phyloP scores from a whole-genome alignment of 495 filamentous ascomycete species.

The Viridothelium virens region DNA sequence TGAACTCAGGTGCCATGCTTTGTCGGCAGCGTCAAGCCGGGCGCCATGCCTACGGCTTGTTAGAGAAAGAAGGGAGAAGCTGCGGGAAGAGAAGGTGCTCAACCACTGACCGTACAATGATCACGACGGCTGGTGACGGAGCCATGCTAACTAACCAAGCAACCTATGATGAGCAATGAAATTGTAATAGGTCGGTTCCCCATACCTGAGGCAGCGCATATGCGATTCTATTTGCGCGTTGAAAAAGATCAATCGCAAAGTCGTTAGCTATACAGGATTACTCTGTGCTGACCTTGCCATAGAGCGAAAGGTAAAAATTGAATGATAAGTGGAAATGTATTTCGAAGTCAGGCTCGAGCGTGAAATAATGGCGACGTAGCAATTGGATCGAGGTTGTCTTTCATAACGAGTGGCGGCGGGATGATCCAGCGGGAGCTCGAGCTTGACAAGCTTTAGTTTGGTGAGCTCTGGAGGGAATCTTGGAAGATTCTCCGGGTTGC shows the following conservation, averaged over 20 bases:
- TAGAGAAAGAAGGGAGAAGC: background rate
- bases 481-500: background rate
- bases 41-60: conserved; percentile 65
- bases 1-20: conserved; percentile 91
- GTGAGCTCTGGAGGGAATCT: background rate
- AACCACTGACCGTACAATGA: conserved; percentile 68
- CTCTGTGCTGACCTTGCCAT: too few species aligned
- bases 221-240: too few species aligned
- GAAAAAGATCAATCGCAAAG: too few species aligned
- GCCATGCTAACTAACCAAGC: conserved; percentile 37
- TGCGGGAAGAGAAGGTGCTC: background rate
- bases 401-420: conserved; percentile 4
- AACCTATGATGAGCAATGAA: background rate
- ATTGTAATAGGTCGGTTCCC: background rate
- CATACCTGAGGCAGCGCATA: background rate
- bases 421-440: conserved; percentile 2
- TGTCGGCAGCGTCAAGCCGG: conserved; percentile 85
- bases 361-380: background rate
- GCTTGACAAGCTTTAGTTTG: background rate
- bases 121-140: conserved; percentile 58
- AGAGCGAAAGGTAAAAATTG: too few species aligned
- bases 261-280: too few species aligned
- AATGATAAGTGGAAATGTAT: too few species aligned
- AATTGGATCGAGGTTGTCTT: background rate
- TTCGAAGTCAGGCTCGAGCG: background rate